Evolutionary conservation across 805 yeast species (phyloP).

Genomic region (Phaffomyces thermotolerans): DNA sequence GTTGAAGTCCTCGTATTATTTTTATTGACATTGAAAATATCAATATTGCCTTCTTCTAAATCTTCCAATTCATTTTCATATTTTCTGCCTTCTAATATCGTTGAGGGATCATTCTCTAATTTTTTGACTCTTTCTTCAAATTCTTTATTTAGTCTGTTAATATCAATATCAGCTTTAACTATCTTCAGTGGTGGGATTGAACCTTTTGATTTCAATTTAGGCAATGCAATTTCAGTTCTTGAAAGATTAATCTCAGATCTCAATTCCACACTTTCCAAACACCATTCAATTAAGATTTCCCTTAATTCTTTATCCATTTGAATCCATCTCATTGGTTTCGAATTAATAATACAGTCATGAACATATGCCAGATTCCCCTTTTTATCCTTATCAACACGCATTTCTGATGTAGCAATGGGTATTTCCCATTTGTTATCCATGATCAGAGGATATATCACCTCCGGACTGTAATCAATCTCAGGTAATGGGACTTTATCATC

Average conservation of each 20-base stretch:
- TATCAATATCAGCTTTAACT: conserved; percentile 36
- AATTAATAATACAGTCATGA: conserved; percentile 74
- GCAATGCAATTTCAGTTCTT: conserved; percentile 51
- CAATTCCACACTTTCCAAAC: conserved; percentile 71
- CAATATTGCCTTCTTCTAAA: conserved; percentile 19
- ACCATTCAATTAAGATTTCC: conserved; percentile 72
- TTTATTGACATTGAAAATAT: conserved; percentile 9
- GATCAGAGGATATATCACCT: conserved; percentile 51
- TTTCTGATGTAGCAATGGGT: conserved; percentile 65
- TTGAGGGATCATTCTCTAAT: conserved; percentile 35
- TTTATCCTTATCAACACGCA: conserved; percentile 54
- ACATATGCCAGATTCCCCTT: conserved; percentile 58
- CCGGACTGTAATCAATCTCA: conserved; percentile 43
- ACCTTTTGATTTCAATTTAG: conserved; percentile 72
- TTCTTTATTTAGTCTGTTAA: conserved; percentile 31
- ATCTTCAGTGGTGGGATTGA: conserved; percentile 39
- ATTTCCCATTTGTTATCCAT: conserved; percentile 77
- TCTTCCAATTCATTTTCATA: conserved; percentile 18
- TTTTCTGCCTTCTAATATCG: conserved; percentile 36
- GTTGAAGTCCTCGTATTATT: background rate
- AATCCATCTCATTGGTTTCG: conserved; percentile 55
- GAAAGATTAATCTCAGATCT: conserved; percentile 44
- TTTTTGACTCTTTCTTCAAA: conserved; percentile 25
- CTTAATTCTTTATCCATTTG: conserved; percentile 50
- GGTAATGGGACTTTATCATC: conserved; percentile 64